A percentile compares a stretch with the other conserved stretches of the same genome.
These are phyloP conservation scores for Parasarocladium wereldwijsianum DNA, from an alignment of 2,329 filamentous ascomycete genomes.

Conservation along the genomic window DNA sequence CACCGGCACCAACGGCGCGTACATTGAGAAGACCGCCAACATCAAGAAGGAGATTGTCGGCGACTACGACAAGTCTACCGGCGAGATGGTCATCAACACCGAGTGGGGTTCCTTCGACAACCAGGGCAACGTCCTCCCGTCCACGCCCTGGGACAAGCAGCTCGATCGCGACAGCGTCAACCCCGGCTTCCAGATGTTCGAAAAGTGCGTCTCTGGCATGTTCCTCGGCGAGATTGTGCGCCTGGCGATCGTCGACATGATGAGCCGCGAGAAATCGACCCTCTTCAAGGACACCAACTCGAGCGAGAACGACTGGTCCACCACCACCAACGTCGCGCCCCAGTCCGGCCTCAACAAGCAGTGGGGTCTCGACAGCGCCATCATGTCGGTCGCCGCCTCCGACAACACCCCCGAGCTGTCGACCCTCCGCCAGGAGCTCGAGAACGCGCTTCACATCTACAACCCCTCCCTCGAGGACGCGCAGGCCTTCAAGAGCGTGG, in stretches of 20 bases:
- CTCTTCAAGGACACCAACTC: slow-evolving; percentile 65
- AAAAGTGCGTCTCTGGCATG: slow-evolving; percentile 97
- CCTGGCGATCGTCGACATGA: slow-evolving; percentile 56
- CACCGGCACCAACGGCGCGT: slow-evolving; percentile 93
- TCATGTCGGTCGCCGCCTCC: slow-evolving; percentile 74
- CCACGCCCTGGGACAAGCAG: slow-evolving; percentile 65
- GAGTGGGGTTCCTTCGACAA: slow-evolving; percentile 99
- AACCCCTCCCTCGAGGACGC: slow-evolving; percentile 72
- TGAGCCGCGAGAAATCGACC: slow-evolving; percentile 49
- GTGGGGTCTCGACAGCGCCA: slow-evolving; percentile 84
- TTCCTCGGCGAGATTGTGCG: slow-evolving; percentile 91
- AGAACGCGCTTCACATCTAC: slow-evolving; percentile 61
- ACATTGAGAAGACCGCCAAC: slow-evolving; percentile 80
- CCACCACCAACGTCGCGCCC: slow-evolving; percentile 53
- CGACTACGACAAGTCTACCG: slow-evolving; percentile 64
- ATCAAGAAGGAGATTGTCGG: slow-evolving; percentile 63
- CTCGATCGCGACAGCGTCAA: slow-evolving; percentile 75
- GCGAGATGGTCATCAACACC: slow-evolving; percentile 94
- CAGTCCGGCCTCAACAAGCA: slow-evolving; percentile 56
- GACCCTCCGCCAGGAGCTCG: slow-evolving; percentile 62
- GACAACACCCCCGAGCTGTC: slow-evolving; percentile 61
- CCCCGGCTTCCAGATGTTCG: slow-evolving; percentile 94
- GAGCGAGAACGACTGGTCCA: slow-evolving; percentile 51
- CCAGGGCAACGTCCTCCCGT: slow-evolving; percentile 72
- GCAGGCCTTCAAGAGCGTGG: slow-evolving; percentile 70